phyloP scores from a whole-genome alignment of 352 stramenopile species.

The Phytophthora pinifolia region DNA sequence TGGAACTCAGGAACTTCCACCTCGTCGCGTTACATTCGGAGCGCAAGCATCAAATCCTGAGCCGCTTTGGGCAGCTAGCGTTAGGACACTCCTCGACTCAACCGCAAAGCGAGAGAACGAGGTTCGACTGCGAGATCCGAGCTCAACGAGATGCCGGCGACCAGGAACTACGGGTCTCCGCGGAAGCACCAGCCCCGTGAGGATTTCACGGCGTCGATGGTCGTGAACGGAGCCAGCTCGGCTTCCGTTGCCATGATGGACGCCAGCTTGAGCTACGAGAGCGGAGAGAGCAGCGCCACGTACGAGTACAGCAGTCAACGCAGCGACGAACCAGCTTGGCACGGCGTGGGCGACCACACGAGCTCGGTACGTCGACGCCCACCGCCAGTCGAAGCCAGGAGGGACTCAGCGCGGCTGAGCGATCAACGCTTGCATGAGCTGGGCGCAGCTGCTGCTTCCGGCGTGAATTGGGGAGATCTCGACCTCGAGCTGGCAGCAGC shows the following conservation, averaged over 20 bases:
- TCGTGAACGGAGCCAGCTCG: conserved; percentile 17
- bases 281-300: conserved; percentile 20
- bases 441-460: conserved; percentile 24
- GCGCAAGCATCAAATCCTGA: conserved; percentile 24
- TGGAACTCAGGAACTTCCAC: no score
- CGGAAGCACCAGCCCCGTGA: conserved; percentile 4
- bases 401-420: conserved; percentile 29
- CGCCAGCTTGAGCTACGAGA: conserved; percentile 31
- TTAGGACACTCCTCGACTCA: conserved; percentile 6
- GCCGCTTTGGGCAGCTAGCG: not conserved
- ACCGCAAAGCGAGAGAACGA: not conserved
- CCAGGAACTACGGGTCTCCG: conserved; percentile 11
- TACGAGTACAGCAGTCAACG: conserved; percentile 24
- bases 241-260: conserved; percentile 25
- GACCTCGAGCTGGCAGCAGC: no score
- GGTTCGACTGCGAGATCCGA: not conserved
- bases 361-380: conserved; percentile 15
- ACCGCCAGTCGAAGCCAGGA: conserved; percentile 15
- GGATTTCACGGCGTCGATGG: conserved; percentile 16
- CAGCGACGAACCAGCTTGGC: conserved; percentile 22
- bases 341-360: conserved; percentile 11
- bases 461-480: conserved; percentile 42
- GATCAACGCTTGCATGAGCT: conserved; percentile 44
- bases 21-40: conserved; percentile 29
- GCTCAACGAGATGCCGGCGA: conserved; percentile 11